Base-by-base conservation (phyloP, 2,329 filamentous ascomycete species). In the Phoma sp. region DNA sequence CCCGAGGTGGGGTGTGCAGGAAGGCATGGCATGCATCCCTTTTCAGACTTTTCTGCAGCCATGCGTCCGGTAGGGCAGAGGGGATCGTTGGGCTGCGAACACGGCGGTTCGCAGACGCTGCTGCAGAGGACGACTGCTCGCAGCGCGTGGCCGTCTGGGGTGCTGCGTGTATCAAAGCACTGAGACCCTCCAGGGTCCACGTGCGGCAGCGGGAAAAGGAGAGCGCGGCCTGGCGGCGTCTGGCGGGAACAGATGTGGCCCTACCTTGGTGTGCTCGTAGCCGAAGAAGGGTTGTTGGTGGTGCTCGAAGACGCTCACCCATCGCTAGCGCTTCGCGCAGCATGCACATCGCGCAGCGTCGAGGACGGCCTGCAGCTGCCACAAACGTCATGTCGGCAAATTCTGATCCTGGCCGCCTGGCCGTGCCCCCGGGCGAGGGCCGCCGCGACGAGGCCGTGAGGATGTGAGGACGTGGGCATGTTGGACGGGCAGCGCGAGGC, bases 1-100 rank as follows among this genome's bases (percentile, higher is more conserved):
- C 42, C 46, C 45, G 46, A 54, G 60, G 69, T 64, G 62, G 65
- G 62, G 64, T 64, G 58, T 60, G 63, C 55, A 60, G 59, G 18
- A 20, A 45, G 45, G 38, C 43, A 55, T 50, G 59, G 54, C 61
- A 66, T 64, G 64, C 61, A 60, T 58, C 46, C 51, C 57, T 60
- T 62, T 59, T 48, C 48, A 51, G 42, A 25, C 32, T 46, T 46
- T 50, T 54, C 46, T 67, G 62, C 69, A 63, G 64, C 60, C 42
- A 58, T 60, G 58, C 58, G 46, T 47, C 34, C 18, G 39, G 33
- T 23, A 49, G 51, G 42, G 48, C 48, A 52, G 34, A 38, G 38
- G 17, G 30, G 45, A 39, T 48, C n/a, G 48, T 56, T 45, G 56
- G 33, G 56, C 62, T 61, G 62, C 57, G 64, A 64, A 66, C 61